These are phyloP conservation scores for Monosporascus sp. DNA, from an alignment of 2,329 filamentous ascomycete species.

Conservation along the genomic window DNA sequence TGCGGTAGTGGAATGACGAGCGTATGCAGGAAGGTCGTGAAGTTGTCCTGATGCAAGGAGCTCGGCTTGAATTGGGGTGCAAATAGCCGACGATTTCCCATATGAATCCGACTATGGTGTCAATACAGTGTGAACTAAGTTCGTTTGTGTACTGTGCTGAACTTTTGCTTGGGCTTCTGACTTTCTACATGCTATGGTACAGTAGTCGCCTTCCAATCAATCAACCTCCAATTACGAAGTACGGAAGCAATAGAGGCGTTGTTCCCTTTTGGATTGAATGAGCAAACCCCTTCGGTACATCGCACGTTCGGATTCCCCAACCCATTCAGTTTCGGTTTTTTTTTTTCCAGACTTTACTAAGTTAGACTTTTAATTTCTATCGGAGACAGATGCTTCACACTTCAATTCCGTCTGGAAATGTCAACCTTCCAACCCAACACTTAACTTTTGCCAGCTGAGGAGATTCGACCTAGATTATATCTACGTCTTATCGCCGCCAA, in stretches of 20 bases:
- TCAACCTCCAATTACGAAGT: too few relatives aligned
- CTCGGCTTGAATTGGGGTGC: background rate
- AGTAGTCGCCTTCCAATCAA: too few relatives aligned
- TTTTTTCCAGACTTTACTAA: background rate
- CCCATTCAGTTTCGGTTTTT: background rate
- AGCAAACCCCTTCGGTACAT: too few relatives aligned
- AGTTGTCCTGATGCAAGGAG: background rate
- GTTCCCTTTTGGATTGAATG: too few relatives aligned
- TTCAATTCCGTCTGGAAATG: background rate
- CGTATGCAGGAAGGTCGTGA: background rate
- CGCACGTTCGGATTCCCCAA: background rate
- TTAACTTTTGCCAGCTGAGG: too few relatives aligned
- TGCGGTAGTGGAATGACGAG: background rate
- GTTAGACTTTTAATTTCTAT: background rate
- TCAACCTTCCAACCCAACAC: background rate
- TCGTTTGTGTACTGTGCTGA: background rate
- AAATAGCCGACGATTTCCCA: background rate
- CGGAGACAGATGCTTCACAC: too few relatives aligned
- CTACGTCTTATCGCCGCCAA: background rate
- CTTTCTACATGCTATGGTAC: too few relatives aligned
- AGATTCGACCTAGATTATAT: background rate
- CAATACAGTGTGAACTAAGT: background rate
- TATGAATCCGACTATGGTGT: background rate
- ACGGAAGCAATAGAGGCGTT: too few relatives aligned
- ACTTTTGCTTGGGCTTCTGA: too few relatives aligned